A percentile compares a stretch with the other conserved stretches of the same genome.
phyloP scores from a whole-genome alignment of 192 early-diverging fungal genomes.

The Coemansia sp. region DNA sequence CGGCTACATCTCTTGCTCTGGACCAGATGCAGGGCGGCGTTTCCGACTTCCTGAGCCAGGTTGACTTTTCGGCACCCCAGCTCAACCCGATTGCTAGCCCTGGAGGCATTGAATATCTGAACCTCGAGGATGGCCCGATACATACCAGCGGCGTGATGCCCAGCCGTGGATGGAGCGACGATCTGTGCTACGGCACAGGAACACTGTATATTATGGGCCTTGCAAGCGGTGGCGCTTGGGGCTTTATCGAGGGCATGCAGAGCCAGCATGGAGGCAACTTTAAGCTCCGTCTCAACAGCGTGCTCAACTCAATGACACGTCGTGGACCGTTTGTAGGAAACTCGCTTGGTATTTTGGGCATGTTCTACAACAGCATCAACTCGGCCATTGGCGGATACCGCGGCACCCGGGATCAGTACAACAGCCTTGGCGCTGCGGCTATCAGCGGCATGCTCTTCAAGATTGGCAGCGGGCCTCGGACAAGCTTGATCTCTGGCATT shows the following conservation, averaged over 20 bases:
- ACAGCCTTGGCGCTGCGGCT: slow-evolving; percentile 70
- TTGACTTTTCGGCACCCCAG: slow-evolving; percentile 42
- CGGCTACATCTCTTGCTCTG: slow-evolving; percentile 14
- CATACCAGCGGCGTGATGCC: slow-evolving; percentile 58
- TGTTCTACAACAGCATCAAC: slow-evolving; percentile 80
- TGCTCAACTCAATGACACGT: slow-evolving; percentile 78
- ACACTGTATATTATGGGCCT: slow-evolving; percentile 75
- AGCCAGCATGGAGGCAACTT: slow-evolving; percentile 60
- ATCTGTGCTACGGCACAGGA: slow-evolving; percentile 83
- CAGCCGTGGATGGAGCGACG: slow-evolving; percentile 75
- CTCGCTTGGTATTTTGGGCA: slow-evolving; percentile 76
- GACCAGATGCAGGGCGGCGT: slow-evolving; percentile 48
- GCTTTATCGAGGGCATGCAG: slow-evolving; percentile 73
- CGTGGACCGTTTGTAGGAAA: slow-evolving; percentile 84
- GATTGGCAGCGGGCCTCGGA: slow-evolving; percentile 62
- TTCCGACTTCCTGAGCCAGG: slow-evolving; percentile 48
- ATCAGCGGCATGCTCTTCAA: slow-evolving; percentile 78
- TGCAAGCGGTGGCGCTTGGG: slow-evolving; percentile 70
- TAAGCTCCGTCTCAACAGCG: slow-evolving; percentile 78
- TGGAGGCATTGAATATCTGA: slow-evolving; percentile 51
- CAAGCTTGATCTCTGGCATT: slow-evolving; percentile 55
- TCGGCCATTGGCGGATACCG: slow-evolving; percentile 63
- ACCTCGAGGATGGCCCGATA: slow-evolving; percentile 48
- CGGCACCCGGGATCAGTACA: slow-evolving; percentile 65
- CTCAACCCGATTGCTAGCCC: slow-evolving; percentile 36